phyloP scores from a whole-genome alignment of 768 basidiomycete species.

The Phallus indusiatus region DNA sequence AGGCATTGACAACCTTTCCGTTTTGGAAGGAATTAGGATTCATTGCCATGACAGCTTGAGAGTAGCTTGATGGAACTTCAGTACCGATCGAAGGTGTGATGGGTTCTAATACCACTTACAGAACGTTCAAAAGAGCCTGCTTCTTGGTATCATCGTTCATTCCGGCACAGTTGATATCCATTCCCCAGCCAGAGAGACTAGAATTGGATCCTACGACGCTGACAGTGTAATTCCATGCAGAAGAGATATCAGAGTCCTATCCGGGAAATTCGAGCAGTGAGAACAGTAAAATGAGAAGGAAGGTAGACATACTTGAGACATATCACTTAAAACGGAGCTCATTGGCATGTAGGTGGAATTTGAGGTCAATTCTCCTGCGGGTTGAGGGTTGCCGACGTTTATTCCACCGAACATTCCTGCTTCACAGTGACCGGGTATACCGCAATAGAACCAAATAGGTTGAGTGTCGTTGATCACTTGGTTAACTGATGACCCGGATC shows the following conservation, averaged over 20 bases:
- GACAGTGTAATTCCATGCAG: conserved; percentile 44
- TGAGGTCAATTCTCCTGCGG: conserved; percentile 10
- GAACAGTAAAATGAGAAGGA: conserved; percentile 1
- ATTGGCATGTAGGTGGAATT: conserved; percentile 33
- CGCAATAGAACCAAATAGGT: conserved; percentile 70
- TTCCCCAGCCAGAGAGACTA: conserved; percentile 49
- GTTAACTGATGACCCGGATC: conserved; percentile 34
- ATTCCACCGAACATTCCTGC: conserved; percentile 78
- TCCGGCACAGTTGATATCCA: conserved; percentile 44
- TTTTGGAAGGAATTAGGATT: conserved; percentile 45
- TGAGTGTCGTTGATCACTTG: conserved; percentile 66
- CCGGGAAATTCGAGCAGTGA: conserved; percentile 1
- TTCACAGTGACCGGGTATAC: conserved; percentile 57
- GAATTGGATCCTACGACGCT: conserved; percentile 39
- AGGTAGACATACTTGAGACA: conserved; percentile 28
- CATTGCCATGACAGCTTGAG: conserved; percentile 32
- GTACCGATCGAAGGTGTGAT: no score
- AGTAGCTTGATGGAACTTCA: conserved; percentile 23
- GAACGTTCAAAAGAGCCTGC: conserved; percentile 49
- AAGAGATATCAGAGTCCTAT: conserved; percentile 46
- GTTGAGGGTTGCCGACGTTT: conserved; percentile 43
- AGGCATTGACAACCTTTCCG: conserved; percentile 43
- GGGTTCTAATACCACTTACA: conserved; percentile 16
- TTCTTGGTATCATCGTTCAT: conserved; percentile 43
- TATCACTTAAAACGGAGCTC: conserved; percentile 36